Conservation (phyloP, 1,139 yeast species). For the Debaryomyces subglobosus region DNA sequence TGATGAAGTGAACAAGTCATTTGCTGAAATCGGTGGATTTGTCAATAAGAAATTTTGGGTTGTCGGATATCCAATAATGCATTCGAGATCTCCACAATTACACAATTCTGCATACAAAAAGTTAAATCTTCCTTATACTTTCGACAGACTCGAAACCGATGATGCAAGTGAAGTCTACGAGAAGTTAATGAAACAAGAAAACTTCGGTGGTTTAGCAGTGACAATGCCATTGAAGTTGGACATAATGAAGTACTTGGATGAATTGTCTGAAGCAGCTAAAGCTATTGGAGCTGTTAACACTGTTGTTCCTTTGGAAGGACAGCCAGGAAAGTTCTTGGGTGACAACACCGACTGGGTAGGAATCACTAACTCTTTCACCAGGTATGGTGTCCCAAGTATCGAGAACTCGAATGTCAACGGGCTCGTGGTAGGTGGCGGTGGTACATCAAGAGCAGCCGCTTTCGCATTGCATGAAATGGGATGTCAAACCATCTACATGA, state of each 20-base stretch:
- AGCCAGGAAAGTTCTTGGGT: slow-evolving; percentile 62
- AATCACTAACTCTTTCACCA: slow-evolving; percentile 65
- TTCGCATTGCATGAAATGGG: slow-evolving; percentile 84
- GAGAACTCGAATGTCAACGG: slow-evolving; percentile 48
- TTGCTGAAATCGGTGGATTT: slow-evolving; percentile 65
- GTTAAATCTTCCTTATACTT: slow-evolving; percentile 78
- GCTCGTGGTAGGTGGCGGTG: slow-evolving; percentile 93
- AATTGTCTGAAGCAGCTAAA: slow-evolving; percentile 71
- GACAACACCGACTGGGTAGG: slow-evolving; percentile 98
- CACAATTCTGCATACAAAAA: slow-evolving; percentile 76
- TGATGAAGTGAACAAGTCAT: slow-evolving; percentile 61
- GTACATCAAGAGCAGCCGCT: slow-evolving; percentile 94
- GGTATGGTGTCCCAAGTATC: slow-evolving; percentile 60
- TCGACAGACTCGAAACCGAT: slow-evolving; percentile 68
- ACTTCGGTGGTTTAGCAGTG: slow-evolving; percentile 87
- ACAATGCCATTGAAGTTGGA: slow-evolving; percentile 89
- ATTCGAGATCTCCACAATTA: slow-evolving; percentile 85
- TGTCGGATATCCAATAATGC: slow-evolving; percentile 80
- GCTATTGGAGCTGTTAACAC: slow-evolving; percentile 94
- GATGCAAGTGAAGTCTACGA: slow-evolving; percentile 56
- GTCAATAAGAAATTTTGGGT: slow-evolving; percentile 65
- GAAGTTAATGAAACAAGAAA: slow-evolving; percentile 47
- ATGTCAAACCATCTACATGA: slow-evolving; percentile 71
- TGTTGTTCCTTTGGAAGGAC: slow-evolving; percentile 54
- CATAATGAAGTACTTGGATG: slow-evolving; percentile 65